phyloP scores from a whole-genome alignment of 1,139 yeast genomes.

The Sugiyamaella castrensis region DNA sequence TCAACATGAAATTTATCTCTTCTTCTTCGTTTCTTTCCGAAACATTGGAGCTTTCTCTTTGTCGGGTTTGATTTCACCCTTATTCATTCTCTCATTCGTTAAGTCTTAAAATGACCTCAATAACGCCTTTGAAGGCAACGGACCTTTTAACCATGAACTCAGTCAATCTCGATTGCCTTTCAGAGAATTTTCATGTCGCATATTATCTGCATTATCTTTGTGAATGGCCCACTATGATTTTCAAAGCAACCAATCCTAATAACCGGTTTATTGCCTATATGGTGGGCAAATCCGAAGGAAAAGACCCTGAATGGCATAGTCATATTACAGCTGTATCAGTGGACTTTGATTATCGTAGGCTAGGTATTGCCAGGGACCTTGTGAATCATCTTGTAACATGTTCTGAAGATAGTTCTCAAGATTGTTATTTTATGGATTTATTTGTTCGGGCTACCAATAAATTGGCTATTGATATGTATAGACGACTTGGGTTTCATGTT shows the following conservation, averaged over 20 bases:
- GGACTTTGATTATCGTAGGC: slow-evolving; percentile 73
- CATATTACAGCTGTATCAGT: slow-evolving; percentile 97
- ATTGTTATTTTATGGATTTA: slow-evolving; percentile 80
- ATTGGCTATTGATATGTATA: slow-evolving; percentile 78
- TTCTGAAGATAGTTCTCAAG: slow-evolving; percentile 53
- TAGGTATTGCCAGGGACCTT: slow-evolving; percentile 72
- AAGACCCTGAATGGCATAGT: slow-evolving; percentile 83
- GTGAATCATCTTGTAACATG: slow-evolving; percentile 71
- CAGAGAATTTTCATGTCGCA: slow-evolving; percentile 83
- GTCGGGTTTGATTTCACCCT: too few relatives aligned
- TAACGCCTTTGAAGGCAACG: slow-evolving; percentile 80
- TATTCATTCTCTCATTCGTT: too few relatives aligned
- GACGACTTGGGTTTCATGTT: slow-evolving; percentile 79
- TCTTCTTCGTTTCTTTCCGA: too few relatives aligned
- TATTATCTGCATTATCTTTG: slow-evolving; percentile 82
- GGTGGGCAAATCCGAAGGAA: slow-evolving; percentile 97
- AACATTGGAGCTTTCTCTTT: too few relatives aligned
- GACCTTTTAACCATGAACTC: slow-evolving; percentile 72
- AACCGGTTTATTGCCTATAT: slow-evolving; percentile 42
- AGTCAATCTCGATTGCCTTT: slow-evolving; percentile 79
- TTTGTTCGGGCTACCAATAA: slow-evolving; percentile 84
- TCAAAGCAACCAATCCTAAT: slow-evolving; percentile 56
- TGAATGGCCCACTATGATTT: slow-evolving; percentile 86
- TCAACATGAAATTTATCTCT: too few relatives aligned
- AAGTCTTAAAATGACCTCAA: slow-evolving; percentile 85